Evolutionary conservation across 2,329 filamentous ascomycete genomes (phyloP).

Genomic region (Alternaria conjuncta): DNA sequence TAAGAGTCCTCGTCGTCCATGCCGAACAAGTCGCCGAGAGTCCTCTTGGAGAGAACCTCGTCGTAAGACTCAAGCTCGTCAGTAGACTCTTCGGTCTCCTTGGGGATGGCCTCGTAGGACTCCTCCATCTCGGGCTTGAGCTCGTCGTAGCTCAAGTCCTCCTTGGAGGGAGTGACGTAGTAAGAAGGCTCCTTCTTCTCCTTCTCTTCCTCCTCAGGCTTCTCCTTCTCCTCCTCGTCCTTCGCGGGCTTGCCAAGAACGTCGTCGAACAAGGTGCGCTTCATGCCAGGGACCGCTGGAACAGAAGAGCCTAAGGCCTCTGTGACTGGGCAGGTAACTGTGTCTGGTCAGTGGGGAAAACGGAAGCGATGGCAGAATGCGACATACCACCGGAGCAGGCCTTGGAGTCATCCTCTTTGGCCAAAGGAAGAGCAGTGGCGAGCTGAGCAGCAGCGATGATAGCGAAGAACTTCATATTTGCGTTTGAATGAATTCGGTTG

Average conservation of each 20-base stretch:
- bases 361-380: background rate
- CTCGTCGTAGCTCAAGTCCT: background rate
- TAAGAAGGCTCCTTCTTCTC: background rate
- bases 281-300: background rate
- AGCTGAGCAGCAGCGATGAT: background rate
- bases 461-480: conserved; percentile 1
- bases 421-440: background rate
- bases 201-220: background rate
- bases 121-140: background rate
- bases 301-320: too few species aligned
- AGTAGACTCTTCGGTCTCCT: background rate
- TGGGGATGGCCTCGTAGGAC: background rate
- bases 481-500: background rate
- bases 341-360: background rate
- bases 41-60: background rate
- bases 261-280: background rate
- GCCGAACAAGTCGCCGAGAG: background rate
- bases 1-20: background rate
- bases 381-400: background rate
- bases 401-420: background rate
- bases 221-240: background rate
- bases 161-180: background rate
- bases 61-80: background rate
- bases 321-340: background rate
- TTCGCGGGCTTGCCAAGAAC: background rate